Conservation (phyloP, 2,329 filamentous ascomycete species). For the Pseudogymnoascus sp. region DNA sequence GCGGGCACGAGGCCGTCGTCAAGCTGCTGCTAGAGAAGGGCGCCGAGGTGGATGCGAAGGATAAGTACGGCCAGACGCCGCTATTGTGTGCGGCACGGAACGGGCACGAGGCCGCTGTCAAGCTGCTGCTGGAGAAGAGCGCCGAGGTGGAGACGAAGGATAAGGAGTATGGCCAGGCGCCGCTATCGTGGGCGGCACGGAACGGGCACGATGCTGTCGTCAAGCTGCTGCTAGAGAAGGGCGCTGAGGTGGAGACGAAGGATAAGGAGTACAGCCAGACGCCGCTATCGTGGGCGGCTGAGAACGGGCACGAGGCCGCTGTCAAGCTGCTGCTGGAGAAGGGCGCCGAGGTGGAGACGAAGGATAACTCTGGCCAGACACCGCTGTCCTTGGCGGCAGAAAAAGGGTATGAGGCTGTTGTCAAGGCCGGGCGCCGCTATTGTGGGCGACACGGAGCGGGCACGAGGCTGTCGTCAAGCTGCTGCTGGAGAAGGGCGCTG, state of each 20-base stretch:
- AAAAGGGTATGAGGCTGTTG: background rate
- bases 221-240: constrained; percentile 15
- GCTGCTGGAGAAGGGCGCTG: too few relatives aligned
- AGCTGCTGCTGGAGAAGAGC: too few relatives aligned
- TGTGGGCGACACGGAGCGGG: too few relatives aligned
- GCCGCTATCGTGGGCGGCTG: constrained; percentile 19
- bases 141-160: too few relatives aligned
- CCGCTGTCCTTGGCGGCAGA: constrained; percentile 19
- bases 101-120: too few relatives aligned
- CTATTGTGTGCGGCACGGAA: too few relatives aligned
- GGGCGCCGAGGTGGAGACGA: too few relatives aligned
- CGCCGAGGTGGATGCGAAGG: constrained; percentile 15
- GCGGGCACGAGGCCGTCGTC: too few relatives aligned
- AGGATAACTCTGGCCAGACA: constrained; percentile 9
- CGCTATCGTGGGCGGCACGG: background rate
- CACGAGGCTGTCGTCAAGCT: too few relatives aligned
- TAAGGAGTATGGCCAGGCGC: constrained; percentile 17
- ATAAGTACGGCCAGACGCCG: constrained; percentile 16
- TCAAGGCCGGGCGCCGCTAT: too few relatives aligned
- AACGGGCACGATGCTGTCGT: constrained; percentile 12
- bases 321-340: too few relatives aligned
- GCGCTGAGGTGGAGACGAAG: background rate
- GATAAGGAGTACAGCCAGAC: constrained; percentile 12
- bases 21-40: too few relatives aligned
- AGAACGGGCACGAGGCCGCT: background rate